Base-by-base conservation (phyloP, 208 protist genomes). In the Leishmania lainsoni region DNA sequence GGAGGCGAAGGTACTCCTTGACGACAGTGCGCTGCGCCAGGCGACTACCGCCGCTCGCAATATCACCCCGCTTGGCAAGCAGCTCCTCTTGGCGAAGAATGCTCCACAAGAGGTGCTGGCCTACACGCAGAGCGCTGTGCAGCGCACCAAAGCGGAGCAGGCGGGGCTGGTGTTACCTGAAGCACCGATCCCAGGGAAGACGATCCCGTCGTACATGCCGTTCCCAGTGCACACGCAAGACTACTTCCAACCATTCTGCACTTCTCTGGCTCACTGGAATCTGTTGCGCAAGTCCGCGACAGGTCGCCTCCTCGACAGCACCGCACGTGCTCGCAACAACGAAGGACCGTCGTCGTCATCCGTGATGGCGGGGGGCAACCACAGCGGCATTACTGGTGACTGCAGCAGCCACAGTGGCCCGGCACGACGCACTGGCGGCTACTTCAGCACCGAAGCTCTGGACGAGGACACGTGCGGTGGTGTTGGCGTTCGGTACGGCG, bases 181-280 rank as follows among this genome's bases (percentile, higher is more conserved):
- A 9, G 74, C 83, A 10, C 92, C 92, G 20, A 72, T 93, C 16
- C 90, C 87, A 1, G 92, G 92, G 29, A 87, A 88, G 48, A 94
- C 85, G 56, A 90, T 96, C 74, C 92, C 92, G 29, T 69, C 76
- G 26, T 94, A 92, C 85, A 76, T 95, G 59, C 90, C 91, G 16
- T 91, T 87, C 69, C 92, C 94, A 8, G 85, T 96, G 39, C 72
- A 77, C 61, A 86, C 94, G 10, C 79, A 83, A 52, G 66, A 75
- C 79, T 97, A 93, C 81, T 97, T 97, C 61, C 92, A 96, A 83
- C 89, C 92, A 51, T 97, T 96, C 82, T 91, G 81, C 74, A 96
- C 94, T 1, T 22, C 83, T 3, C 86, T 89, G 20, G 59, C 87
- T 35, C 84, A 93, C 83, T 97, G 94, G 93, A 97, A 96, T 63